A percentile compares a stretch with the other conserved stretches of the same genome.
Evolutionary conservation across 177 flowering plant genomes (phyloP).

Genomic region (Tripterygium wilfordii): DNA sequence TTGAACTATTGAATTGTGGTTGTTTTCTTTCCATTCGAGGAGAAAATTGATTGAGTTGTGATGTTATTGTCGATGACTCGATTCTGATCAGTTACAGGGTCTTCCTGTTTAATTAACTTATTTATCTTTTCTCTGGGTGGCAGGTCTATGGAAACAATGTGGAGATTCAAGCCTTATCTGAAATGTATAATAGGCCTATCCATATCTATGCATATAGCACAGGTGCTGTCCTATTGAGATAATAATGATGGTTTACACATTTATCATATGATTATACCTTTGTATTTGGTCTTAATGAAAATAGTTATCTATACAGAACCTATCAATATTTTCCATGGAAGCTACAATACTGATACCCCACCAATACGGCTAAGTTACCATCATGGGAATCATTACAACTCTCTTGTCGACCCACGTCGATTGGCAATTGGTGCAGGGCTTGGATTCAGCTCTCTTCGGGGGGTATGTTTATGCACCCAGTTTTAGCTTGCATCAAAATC

Average conservation of each 20-base stretch:
- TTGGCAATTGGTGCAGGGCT: constrained; percentile 90
- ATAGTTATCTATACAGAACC: constrained; percentile 56
- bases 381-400: constrained; percentile 96
- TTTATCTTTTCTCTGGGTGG: no score
- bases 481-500: no score
- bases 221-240: constrained; percentile 43
- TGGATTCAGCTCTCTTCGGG: constrained; percentile 88
- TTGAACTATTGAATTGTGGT: no score
- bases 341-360: constrained; percentile 79
- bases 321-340: constrained; percentile 92
- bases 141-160: constrained; percentile 98
- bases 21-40: no score
- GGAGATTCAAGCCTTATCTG: constrained; percentile 92
- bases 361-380: constrained; percentile 91
- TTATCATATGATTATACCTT: no score
- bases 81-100: constrained; percentile 1
- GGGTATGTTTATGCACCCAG: no score
- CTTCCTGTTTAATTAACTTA: no score
- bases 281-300: constrained; percentile 2
- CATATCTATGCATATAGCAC: constrained; percentile 95
- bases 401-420: constrained; percentile 96
- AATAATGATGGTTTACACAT: no score
- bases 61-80: no score
- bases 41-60: no score
- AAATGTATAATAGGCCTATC: constrained; percentile 96